Evolutionary conservation across 805 yeast genomes (phyloP).

Genomic region (Diddensiella caesifluorescens): DNA sequence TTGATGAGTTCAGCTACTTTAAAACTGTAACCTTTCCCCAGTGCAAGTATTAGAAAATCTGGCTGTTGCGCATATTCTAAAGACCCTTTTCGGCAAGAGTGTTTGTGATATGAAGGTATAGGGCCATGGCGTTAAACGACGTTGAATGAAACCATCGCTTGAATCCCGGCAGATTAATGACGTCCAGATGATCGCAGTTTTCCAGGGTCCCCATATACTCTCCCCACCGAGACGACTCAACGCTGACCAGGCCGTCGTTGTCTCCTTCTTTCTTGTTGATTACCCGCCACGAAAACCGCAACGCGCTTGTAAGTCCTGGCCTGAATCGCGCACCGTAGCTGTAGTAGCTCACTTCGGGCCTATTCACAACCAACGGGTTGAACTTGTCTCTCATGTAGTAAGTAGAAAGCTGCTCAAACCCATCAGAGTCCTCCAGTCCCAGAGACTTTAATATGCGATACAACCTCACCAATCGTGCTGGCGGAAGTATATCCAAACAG

Average conservation of each 20-base stretch:
- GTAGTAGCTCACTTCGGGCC: slow-evolving; percentile 62
- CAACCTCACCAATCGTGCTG: slow-evolving; percentile 3
- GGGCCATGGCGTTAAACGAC: slow-evolving; percentile 58
- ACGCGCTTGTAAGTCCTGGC: slow-evolving; percentile 59
- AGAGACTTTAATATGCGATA: slow-evolving; percentile 18
- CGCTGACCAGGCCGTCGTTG: slow-evolving; percentile 85
- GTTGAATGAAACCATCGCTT: slow-evolving; percentile 27
- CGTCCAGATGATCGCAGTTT: slow-evolving; percentile 77
- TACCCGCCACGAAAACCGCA: slow-evolving; percentile 59
- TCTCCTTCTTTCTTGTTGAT: slow-evolving; percentile 48
- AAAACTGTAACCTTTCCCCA: slow-evolving; percentile 41
- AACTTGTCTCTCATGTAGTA: slow-evolving; percentile 42
- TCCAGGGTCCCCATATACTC: slow-evolving; percentile 70
- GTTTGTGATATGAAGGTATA: slow-evolving; percentile 65
- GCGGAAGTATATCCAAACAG: slow-evolving; percentile 11
- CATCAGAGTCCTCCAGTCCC: slow-evolving; percentile 28
- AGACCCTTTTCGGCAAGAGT: slow-evolving; percentile 55
- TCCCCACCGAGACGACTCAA: slow-evolving; percentile 79
- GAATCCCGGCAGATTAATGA: slow-evolving; percentile 60
- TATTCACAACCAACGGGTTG: slow-evolving; percentile 48
- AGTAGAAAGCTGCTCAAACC: slow-evolving; percentile 65
- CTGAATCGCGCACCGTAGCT: slow-evolving; percentile 75
- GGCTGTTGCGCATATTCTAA: slow-evolving; percentile 26
- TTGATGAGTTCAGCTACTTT: slow-evolving; percentile 55
- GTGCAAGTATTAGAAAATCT: no score